Conservation (phyloP, 2,329 filamentous ascomycete genomes). For the Tolypocladium inflatum region DNA sequence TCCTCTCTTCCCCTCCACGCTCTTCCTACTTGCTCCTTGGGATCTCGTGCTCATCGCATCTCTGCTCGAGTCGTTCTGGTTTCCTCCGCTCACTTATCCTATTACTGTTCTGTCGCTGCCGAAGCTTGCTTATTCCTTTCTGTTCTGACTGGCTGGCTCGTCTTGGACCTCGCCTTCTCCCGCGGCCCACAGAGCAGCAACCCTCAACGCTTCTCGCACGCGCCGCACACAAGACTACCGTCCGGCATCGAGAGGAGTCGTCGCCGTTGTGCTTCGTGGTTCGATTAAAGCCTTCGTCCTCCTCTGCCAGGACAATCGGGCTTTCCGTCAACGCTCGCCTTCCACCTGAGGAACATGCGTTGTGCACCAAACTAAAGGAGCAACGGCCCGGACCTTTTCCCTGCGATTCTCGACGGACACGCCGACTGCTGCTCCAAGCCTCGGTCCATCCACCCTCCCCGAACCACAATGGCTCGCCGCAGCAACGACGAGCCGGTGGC, state of each 20-base stretch:
- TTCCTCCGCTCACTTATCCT: background rate
- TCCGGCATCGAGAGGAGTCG: background rate
- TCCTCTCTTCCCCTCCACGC: background rate
- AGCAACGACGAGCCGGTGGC: conserved; percentile 20
- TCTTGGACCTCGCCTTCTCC: background rate
- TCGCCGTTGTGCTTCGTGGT: background rate
- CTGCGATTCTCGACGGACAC: background rate
- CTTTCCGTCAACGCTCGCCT: background rate
- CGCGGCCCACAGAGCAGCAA: background rate
- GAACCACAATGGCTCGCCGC: conserved; percentile 20
- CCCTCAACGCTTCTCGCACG: background rate
- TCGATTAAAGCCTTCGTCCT: background rate
- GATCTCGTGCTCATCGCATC: background rate
- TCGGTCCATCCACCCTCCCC: background rate
- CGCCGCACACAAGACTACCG: background rate
- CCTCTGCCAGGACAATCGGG: background rate
- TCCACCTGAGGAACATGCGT: background rate
- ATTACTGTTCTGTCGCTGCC: background rate
- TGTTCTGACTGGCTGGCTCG: background rate
- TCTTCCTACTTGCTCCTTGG: background rate
- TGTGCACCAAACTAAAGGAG: background rate
- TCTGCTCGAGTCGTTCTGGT: background rate
- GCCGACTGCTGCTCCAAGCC: background rate
- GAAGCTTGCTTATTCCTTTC: background rate
- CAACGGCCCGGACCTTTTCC: background rate